Percentiles rank a stretch among this genome's conserved stretches.
Conservation (phyloP, 768 basidiomycete species). For the Pleurotus ostreatus region DNA sequence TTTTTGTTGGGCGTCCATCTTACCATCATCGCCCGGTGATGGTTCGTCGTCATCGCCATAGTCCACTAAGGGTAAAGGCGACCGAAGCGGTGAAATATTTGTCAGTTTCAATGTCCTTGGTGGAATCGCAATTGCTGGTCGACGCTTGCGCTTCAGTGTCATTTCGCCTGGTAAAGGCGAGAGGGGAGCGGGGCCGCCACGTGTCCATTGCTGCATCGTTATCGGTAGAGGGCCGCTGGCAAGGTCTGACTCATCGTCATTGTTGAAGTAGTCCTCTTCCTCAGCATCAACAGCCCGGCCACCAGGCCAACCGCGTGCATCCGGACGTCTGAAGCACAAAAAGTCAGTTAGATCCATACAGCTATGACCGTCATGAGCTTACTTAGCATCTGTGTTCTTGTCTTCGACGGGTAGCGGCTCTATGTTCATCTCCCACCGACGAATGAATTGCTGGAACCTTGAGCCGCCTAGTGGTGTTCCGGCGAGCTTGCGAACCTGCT, state of each 20-base stretch:
- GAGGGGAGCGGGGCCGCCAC: constrained; percentile 22
- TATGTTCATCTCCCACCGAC: constrained; percentile 89
- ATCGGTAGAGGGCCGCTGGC: constrained; percentile 27
- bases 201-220: constrained; percentile 25
- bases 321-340: constrained; percentile 27
- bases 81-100: constrained; percentile 33
- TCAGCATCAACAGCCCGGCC: constrained; percentile 60
- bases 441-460: constrained; percentile 69
- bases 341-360: constrained; percentile 3
- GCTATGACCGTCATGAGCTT: constrained; percentile 15
- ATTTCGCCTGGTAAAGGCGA: constrained; percentile 31
- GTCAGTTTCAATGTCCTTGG: constrained; percentile 46
- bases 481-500: constrained; percentile 59
- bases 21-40: constrained; percentile 2
- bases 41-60: constrained; percentile 72
- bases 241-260: constrained; percentile 61
- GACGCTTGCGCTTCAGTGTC: constrained; percentile 57
- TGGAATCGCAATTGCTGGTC: constrained; percentile 35
- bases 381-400: constrained; percentile 48
- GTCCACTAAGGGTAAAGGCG: constrained; percentile 64
- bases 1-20: constrained; percentile 13
- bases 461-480: constrained; percentile 56
- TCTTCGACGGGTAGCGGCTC: constrained; percentile 63
- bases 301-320: constrained; percentile 39
- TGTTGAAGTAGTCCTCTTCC: constrained; percentile 95